Evolutionary conservation across 495 filamentous ascomycete genomes (phyloP), one percentile per base, ranked within the genome.

Genomic region (Aspergillus ostianus): DNA sequence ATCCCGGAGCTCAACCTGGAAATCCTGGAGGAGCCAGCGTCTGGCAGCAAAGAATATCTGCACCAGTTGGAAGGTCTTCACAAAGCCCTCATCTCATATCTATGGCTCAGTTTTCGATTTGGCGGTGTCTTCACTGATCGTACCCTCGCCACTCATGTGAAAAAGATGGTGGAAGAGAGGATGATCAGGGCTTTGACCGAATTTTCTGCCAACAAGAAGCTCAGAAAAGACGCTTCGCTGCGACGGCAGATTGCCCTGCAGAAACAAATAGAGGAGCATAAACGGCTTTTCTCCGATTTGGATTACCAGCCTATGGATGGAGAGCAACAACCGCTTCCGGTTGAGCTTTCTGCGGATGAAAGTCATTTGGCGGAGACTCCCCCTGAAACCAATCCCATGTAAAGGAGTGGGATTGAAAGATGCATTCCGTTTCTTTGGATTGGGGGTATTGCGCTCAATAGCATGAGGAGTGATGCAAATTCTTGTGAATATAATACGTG

Each of bases 121-220:
- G 69, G 87, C 12, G 91, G 92, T 53, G 81, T 96, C 12, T 97
- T 98, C 70, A 82, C 80, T 12, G 90, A 88, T 60, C 84, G 92
- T 60, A 79, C 79, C 27, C 82, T 97, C 21, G 91, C 90, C 1
- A 84, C 88, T 53, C 87, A 96, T 71, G 84, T 91, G 41, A 97
- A 97, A 71, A 68, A 72, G 19, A 60, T 96, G 51, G 87, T 92
- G 17, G 93, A 98, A 75, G 78, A 84, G 27, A 84, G 81, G 66
- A 96, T 98, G 69, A 82, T 91, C 58, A 68, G 81, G 17, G 80
- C 82, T 19, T 77, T 97, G 53, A 77, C 78, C 13, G 73, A 84
- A 54, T 81, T 81, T 64, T 82, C 81, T 9, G 68, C 77, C 10
- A 82, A 81, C 61, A 76, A 76, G 64, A 73, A 72, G 27, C 64